Evolutionary conservation across 371 early-diverging fungal species (phyloP).

Genomic region (Zopfochytrium polystomum): DNA sequence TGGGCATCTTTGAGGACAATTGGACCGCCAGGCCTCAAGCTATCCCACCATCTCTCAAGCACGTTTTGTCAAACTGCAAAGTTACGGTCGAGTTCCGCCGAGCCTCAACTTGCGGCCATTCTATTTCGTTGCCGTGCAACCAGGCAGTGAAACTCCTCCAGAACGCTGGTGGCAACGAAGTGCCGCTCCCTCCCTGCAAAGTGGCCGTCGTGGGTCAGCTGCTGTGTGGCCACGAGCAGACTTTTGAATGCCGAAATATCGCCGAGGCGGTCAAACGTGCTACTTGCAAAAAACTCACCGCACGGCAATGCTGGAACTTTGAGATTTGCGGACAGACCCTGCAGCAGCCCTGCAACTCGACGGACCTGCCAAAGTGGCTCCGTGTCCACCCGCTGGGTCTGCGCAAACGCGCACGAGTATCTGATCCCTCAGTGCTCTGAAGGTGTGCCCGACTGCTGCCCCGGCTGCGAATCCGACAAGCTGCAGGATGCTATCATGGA

Average conservation of each 20-base stretch:
- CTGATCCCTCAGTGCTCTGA: no score
- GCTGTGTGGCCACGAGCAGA: constrained; percentile 21
- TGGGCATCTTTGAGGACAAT: not conserved
- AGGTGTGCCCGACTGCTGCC: no score
- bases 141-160: constrained; percentile 15
- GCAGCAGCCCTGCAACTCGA: constrained; percentile 12
- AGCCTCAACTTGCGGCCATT: constrained; percentile 9
- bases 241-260: not conserved
- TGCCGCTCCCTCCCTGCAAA: constrained; percentile 8
- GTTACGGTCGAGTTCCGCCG: not conserved
- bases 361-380: no score
- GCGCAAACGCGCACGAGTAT: no score
- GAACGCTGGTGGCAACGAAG: constrained; percentile 6
- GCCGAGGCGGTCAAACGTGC: not conserved
- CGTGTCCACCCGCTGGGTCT: no score
- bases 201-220: not conserved
- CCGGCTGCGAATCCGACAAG: no score
- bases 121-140: constrained; percentile 8
- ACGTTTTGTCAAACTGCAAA: constrained; percentile 6
- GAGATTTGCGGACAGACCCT: constrained; percentile 8
- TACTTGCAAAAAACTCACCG: constrained; percentile 10
- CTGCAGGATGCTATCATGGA: no score
- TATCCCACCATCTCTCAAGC: not conserved
- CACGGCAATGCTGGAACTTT: constrained; percentile 19
- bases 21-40: not conserved